phyloP scores from a whole-genome alignment of 2,329 filamentous ascomycete species.

The Bipolaris sorokiniana region DNA sequence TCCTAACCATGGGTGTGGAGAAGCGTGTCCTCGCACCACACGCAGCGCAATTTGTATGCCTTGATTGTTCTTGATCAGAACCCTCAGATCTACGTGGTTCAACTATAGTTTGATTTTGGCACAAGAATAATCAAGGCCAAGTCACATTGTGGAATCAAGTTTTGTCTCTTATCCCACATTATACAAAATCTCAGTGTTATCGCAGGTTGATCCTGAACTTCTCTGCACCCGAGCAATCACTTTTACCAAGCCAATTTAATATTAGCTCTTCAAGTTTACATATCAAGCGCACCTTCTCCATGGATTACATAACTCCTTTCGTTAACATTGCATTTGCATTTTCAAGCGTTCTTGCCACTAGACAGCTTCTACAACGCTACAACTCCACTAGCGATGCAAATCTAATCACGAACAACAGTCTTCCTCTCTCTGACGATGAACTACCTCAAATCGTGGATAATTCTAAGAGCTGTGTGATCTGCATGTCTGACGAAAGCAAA shows the following conservation, averaged over 20 bases:
- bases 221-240: neutral
- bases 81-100: too few species aligned
- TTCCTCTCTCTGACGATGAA: neutral
- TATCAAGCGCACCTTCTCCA: neutral
- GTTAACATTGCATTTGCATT: neutral
- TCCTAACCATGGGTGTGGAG: neutral
- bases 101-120: too few species aligned
- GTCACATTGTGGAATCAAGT: too few species aligned
- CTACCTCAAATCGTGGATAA: neutral
- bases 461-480: conserved; percentile 31
- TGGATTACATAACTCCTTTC: neutral
- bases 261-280: neutral
- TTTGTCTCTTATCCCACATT: too few species aligned
- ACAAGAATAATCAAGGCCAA: too few species aligned
- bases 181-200: too few species aligned
- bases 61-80: neutral
- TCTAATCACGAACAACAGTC: neutral
- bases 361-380: neutral
- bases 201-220: too few species aligned
- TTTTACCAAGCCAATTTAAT: neutral
- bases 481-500: conserved; percentile 27
- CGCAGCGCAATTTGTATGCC: neutral
- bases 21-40: neutral
- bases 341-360: neutral
- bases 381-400: neutral